Percentiles rank a stretch among this genome's conserved stretches.
These are phyloP conservation scores for Asterophora parasitica DNA, from an alignment of 768 basidiomycete genomes.

Conservation along the genomic window DNA sequence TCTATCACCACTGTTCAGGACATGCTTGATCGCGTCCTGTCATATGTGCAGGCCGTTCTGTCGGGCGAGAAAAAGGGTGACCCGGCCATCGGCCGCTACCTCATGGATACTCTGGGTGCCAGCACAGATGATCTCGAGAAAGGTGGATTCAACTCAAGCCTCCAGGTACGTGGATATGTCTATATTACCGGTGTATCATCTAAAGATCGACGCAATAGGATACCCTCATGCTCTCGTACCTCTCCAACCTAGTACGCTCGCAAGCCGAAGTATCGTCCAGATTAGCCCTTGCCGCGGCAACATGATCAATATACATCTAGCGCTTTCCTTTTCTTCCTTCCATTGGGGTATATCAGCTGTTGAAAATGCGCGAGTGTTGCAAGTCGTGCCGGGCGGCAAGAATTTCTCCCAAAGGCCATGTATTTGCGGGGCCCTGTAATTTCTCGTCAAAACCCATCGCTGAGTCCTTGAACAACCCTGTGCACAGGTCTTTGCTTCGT, in stretches of 20 bases:
- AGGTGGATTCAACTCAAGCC: slow-evolving; percentile 66
- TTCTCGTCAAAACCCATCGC: slow-evolving; percentile 33
- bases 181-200: slow-evolving; percentile 14
- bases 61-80: slow-evolving; percentile 77
- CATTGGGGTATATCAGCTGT: slow-evolving; percentile 45
- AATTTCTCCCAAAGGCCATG: slow-evolving; percentile 96
- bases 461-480: slow-evolving; percentile 32
- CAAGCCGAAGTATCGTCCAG: slow-evolving; percentile 91
- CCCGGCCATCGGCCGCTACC: slow-evolving; percentile 81
- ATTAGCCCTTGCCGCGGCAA: slow-evolving; percentile 65
- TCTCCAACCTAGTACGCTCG: slow-evolving; percentile 88
- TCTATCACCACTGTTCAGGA: slow-evolving; percentile 64
- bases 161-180: slow-evolving; percentile 49
- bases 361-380: slow-evolving; percentile 96
- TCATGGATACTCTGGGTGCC: slow-evolving; percentile 83
- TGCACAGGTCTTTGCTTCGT: slow-evolving; percentile 44
- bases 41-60: slow-evolving; percentile 79
- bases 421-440: slow-evolving; percentile 69
- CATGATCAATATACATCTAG: slow-evolving; percentile 24
- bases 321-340: neutral
- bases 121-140: slow-evolving; percentile 67
- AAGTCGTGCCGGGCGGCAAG: slow-evolving; percentile 86
- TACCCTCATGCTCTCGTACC: slow-evolving; percentile 90
- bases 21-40: slow-evolving; percentile 82
- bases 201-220: slow-evolving; percentile 46